Evolutionary conservation across 305 asterid species (phyloP).

Genomic region (Fraxinus velutina): DNA sequence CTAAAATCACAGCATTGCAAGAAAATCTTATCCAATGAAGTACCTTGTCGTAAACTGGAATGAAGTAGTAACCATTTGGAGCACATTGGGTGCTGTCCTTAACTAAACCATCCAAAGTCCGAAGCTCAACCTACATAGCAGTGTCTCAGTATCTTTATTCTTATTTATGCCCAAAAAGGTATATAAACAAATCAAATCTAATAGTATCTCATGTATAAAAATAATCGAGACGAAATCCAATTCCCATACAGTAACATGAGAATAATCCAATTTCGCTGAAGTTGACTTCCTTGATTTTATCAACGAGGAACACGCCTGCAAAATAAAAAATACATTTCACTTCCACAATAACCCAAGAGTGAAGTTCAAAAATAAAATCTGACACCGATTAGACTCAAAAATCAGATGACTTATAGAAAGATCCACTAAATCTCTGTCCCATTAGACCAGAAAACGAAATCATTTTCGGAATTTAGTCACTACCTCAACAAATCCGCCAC

Average conservation of each 20-base stretch:
- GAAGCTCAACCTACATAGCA: conserved; percentile 67
- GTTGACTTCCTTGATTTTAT: conserved; percentile 74
- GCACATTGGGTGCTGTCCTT: conserved; percentile 94
- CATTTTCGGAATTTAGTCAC: not conserved
- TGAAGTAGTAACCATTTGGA: conserved; percentile 96
- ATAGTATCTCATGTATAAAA: not conserved
- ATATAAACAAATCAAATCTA: not conserved
- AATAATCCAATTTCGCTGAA: conserved; percentile 76
- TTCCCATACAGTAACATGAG: conserved; percentile 65
- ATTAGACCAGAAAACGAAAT: not conserved
- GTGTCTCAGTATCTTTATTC: conserved; percentile 19
- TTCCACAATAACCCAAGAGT: conserved; percentile 1
- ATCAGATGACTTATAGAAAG: conserved; percentile 6
- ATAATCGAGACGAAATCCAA: not conserved
- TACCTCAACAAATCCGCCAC: conserved; percentile 97
- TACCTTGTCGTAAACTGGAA: conserved; percentile 97
- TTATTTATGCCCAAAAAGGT: not conserved
- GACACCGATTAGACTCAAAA: conserved; percentile 5
- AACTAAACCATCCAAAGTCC: conserved; percentile 88
- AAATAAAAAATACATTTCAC: conserved; percentile 14
- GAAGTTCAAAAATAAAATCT: not conserved
- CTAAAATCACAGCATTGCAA: not conserved
- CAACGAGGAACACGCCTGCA: conserved; percentile 71
- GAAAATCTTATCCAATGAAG: not conserved
- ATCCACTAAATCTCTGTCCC: conserved; percentile 9